Evolutionary conservation across 1,139 yeast species (phyloP).

Genomic region (Pichia sp.): DNA sequence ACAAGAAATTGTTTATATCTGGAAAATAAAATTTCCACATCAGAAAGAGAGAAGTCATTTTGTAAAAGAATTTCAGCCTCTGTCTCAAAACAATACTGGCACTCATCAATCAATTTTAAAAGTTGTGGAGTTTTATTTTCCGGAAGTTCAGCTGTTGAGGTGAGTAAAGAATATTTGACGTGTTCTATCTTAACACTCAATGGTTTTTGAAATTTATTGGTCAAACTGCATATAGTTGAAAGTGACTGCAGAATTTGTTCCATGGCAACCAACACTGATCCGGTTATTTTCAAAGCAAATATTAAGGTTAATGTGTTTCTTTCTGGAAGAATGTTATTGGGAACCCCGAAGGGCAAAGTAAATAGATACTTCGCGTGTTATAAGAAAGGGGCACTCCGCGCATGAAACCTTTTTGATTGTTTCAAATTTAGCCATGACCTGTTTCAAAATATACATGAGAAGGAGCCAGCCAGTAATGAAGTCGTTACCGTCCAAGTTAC

Average conservation of each 20-base stretch:
- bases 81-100: conserved; percentile 10
- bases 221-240: conserved; percentile 8
- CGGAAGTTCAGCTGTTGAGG: conserved; percentile 2
- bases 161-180: neutral
- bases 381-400: too few relatives aligned
- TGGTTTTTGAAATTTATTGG: conserved; percentile 2
- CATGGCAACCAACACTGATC: too few relatives aligned
- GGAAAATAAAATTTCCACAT: conserved; percentile 6
- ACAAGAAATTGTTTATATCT: conserved; percentile 9
- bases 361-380: too few relatives aligned
- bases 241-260: conserved; percentile 5
- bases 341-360: too few relatives aligned
- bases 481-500: too few relatives aligned
- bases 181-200: neutral
- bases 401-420: too few relatives aligned
- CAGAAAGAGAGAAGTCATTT: conserved; percentile 6
- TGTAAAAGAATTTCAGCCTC: conserved; percentile 12
- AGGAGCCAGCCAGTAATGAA: too few relatives aligned
- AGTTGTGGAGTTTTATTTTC: conserved; percentile 2
- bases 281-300: too few relatives aligned
- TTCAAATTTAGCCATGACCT: too few relatives aligned
- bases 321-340: too few relatives aligned
- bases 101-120: conserved; percentile 3
- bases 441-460: too few relatives aligned
- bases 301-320: too few relatives aligned